Percentiles rank a stretch among this genome's conserved stretches.
Conservation (phyloP, 495 filamentous ascomycete genomes). For the Daldinia vernicosa region DNA sequence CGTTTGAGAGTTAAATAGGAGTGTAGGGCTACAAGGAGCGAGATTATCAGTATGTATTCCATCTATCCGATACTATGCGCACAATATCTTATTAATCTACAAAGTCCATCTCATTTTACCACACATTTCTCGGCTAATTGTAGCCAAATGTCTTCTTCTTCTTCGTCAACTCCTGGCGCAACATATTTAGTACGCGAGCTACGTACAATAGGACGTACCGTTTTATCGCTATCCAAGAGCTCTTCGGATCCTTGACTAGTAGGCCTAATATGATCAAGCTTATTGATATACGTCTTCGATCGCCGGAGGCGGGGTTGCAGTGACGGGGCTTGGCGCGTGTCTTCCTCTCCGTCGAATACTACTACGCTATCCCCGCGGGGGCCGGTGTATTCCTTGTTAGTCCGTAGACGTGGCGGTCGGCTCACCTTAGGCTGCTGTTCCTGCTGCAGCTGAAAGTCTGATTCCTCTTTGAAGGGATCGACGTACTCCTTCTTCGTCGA, state of each 20-base stretch:
- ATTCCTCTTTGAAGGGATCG: constrained; percentile 10
- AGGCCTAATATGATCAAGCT: neutral
- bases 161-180: neutral
- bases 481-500: constrained; percentile 31
- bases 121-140: constrained; percentile 12
- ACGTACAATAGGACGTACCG: neutral
- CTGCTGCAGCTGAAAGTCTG: neutral
- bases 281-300: neutral
- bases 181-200: neutral
- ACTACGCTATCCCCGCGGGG: constrained; percentile 20
- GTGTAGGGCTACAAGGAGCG: neutral
- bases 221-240: neutral
- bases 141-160: constrained; percentile 35
- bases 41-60: constrained; percentile 12
- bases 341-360: neutral
- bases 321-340: neutral
- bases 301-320: constrained; percentile 19
- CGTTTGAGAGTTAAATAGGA: neutral
- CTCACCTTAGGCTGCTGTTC: neutral
- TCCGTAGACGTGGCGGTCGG: neutral
- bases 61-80: neutral
- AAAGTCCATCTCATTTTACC: constrained; percentile 4
- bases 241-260: neutral
- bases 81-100: constrained; percentile 13
- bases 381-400: constrained; percentile 29